Evolutionary conservation across 2,329 filamentous ascomycete genomes (phyloP).

Genomic region (Aureobasidium subglaciale): DNA sequence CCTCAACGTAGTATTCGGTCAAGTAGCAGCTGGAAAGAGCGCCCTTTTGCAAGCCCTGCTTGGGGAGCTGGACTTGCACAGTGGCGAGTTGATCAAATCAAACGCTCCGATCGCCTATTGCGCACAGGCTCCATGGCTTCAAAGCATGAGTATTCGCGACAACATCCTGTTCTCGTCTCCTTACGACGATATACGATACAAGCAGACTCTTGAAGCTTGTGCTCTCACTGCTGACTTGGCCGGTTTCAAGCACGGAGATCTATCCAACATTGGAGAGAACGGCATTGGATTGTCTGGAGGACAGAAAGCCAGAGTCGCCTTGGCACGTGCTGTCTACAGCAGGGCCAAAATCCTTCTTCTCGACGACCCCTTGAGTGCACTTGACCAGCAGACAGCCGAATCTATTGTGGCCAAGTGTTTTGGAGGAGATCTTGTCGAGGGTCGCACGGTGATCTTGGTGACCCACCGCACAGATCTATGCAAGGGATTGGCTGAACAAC

Average conservation of each 20-base stretch:
- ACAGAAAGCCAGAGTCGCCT: slow-evolving; percentile 40
- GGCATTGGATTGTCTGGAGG: slow-evolving; percentile 43
- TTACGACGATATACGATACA: slow-evolving; percentile 63
- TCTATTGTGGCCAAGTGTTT: slow-evolving; percentile 53
- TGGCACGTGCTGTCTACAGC: slow-evolving; percentile 42
- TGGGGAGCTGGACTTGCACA: slow-evolving; percentile 50
- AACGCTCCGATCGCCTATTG: slow-evolving; percentile 57
- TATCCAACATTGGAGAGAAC: slow-evolving; percentile 44
- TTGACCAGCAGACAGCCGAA: slow-evolving; percentile 57
- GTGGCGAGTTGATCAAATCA: slow-evolving; percentile 46
- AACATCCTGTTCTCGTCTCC: slow-evolving; percentile 59
- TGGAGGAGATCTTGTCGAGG: slow-evolving; percentile 46
- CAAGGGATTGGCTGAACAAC: slow-evolving; percentile 62
- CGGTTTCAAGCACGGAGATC: slow-evolving; percentile 57
- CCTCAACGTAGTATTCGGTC: slow-evolving; percentile 55
- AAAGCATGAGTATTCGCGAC: slow-evolving; percentile 62
- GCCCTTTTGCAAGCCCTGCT: slow-evolving; percentile 53
- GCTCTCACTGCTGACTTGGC: slow-evolving; percentile 55
- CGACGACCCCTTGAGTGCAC: slow-evolving; percentile 41
- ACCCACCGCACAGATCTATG: slow-evolving; percentile 66
- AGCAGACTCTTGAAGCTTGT: slow-evolving; percentile 60
- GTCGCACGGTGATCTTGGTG: slow-evolving; percentile 51
- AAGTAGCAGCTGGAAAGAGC: slow-evolving; percentile 58
- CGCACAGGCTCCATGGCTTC: slow-evolving; percentile 59
- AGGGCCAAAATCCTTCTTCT: slow-evolving; percentile 40